phyloP scores from a whole-genome alignment of 768 basidiomycete species.

The Naematelia aurantialba region DNA sequence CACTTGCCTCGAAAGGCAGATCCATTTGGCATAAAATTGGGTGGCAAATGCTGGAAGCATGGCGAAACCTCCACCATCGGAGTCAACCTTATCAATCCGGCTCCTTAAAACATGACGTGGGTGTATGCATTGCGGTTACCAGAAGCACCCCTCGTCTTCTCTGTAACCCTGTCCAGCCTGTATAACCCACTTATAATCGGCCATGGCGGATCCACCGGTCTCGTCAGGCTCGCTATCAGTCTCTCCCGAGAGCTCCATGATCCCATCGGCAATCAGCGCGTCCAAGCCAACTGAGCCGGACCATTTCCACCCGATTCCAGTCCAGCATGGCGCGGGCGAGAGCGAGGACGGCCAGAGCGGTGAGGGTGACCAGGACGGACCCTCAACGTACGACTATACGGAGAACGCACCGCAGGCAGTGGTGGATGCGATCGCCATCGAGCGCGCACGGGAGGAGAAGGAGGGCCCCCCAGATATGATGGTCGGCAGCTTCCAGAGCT shows the following conservation, averaged over 20 bases:
- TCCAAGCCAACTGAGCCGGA: conserved; percentile 22
- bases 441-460: conserved; percentile 37
- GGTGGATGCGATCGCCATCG: conserved; percentile 32
- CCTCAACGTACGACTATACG: conserved; percentile 34
- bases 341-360: no score
- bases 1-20: no score
- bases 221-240: conserved; percentile 2
- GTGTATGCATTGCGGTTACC: no score
- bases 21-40: no score
- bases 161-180: neutral
- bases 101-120: neutral
- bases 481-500: conserved; percentile 34
- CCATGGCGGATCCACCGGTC: conserved; percentile 27
- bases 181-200: no score
- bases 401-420: conserved; percentile 39
- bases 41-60: conserved; percentile 17
- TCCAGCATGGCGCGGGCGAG: conserved; percentile 3
- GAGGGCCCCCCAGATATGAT: conserved; percentile 43
- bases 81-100: neutral
- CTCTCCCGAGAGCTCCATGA: conserved; percentile 8
- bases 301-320: conserved; percentile 25
- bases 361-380: conserved; percentile 3
- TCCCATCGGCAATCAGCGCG: conserved; percentile 23
- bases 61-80: neutral
- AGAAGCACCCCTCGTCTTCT: no score